Base-by-base conservation (phyloP, 306 rosid species). In the Elaeagnus macrophylla region DNA sequence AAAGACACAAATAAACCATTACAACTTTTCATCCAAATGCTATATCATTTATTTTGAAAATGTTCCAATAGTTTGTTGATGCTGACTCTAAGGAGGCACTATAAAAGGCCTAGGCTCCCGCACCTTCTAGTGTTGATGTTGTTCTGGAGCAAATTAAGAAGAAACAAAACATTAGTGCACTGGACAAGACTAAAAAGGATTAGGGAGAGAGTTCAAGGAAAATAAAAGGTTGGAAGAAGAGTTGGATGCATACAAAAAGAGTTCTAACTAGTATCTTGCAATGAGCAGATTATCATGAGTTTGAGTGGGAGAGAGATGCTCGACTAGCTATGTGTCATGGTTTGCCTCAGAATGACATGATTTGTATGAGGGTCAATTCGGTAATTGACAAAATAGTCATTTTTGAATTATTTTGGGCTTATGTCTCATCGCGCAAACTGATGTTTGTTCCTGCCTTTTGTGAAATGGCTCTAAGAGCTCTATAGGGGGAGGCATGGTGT, bases 171-270 rank as follows among this genome's bases (percentile, higher is more conserved):
- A 96, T 93, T 56, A 93, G 96, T 72, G 99, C 87, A 51, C 86
- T 93, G 44, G 99, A 87, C 73, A 93, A 93, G 81, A 82, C 95
- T 1, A 93, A 87, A 65, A 79, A 75, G 73, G 99, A 93, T 67
- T 93, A n/a, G n/a, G 99, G 99, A 96, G 99, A 53, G 99, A 84
- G 81, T 93, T 60, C 59, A 93, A 93, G 79, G 99, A n/a, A n/a
- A n/a, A 76, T 40, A 83, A 66, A 64, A 85, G 95, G 25, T 19
- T 87, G 77, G 99, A 87, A 56, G 80, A 72, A 0, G 94, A 93
- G 74, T 81, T 93, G 77, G 99, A 87, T 75, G 89, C 96, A 47
- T 93, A 87, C 81, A 93, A 93, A 72, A 93, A 84, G 85, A 93
- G 99, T 74, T 87, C 96, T 51, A 87, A 93, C 57, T 94, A 93